Evolutionary conservation across 2,329 filamentous ascomycete genomes (phyloP).

Genomic region (Neopestalotiopsis clavispora): DNA sequence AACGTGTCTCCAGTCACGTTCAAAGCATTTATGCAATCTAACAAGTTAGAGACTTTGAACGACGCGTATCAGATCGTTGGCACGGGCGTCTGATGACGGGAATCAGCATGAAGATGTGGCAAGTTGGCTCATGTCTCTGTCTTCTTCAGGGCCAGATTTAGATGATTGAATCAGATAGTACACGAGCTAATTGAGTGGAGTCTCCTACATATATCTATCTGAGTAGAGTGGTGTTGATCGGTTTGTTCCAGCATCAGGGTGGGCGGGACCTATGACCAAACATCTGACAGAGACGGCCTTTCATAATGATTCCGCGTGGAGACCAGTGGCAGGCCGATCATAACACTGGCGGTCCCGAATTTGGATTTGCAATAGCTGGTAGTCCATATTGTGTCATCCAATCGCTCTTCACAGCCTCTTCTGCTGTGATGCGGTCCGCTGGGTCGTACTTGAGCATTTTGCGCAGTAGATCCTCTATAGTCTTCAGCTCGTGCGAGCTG

Average conservation of each 20-base stretch:
- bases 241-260: no score
- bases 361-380: neutral
- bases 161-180: no score
- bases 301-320: neutral
- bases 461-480: neutral
- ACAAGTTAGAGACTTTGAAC: neutral
- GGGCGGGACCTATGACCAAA: no score
- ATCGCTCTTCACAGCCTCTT: neutral
- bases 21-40: neutral
- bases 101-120: neutral
- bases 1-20: slow-evolving; percentile 21
- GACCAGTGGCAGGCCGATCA: neutral
- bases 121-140: no score
- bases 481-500: neutral
- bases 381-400: slow-evolving; percentile 3
- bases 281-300: no score
- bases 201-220: no score
- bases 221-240: no score
- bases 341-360: neutral
- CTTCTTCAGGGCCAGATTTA: no score
- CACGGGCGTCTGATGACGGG: neutral
- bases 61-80: neutral
- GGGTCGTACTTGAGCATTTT: neutral
- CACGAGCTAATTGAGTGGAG: no score
- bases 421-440: neutral